Evolutionary conservation across 2,329 filamentous ascomycete genomes (phyloP).

Genomic region (Juglanconis juglandina): DNA sequence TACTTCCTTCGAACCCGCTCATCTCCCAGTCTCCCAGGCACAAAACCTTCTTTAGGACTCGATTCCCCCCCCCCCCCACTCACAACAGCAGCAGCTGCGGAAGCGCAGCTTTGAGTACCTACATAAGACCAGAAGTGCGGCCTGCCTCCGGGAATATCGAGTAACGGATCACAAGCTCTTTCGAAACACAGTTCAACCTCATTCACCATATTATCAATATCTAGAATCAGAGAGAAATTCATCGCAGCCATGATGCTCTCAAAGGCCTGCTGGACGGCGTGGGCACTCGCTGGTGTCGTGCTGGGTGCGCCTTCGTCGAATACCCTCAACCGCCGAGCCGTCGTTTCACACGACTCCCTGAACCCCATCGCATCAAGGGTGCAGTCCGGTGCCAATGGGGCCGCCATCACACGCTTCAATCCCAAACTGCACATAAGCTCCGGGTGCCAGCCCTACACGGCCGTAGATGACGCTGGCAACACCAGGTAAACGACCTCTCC

Average conservation of each 20-base stretch:
- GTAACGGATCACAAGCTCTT: too few species aligned
- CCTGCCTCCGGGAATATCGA: too few species aligned
- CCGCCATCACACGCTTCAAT: slow-evolving; percentile 19
- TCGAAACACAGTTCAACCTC: not conserved
- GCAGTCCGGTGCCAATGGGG: slow-evolving; percentile 15
- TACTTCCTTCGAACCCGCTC: too few species aligned
- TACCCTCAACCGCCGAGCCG: not conserved
- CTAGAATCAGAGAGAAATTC: not conserved
- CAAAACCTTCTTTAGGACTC: too few species aligned
- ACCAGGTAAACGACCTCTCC: slow-evolving; percentile 4
- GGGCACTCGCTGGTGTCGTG: not conserved
- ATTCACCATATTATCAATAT: not conserved
- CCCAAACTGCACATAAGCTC: slow-evolving; percentile 24
- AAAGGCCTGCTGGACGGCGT: not conserved
- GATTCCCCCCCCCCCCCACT: too few species aligned
- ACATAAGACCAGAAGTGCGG: too few species aligned
- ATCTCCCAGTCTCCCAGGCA: too few species aligned
- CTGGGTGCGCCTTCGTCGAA: slow-evolving; percentile 1
- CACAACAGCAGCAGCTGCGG: too few species aligned
- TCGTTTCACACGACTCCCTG: slow-evolving; percentile 6
- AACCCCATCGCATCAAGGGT: slow-evolving; percentile 20
- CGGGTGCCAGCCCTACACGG: slow-evolving; percentile 24
- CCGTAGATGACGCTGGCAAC: slow-evolving; percentile 20
- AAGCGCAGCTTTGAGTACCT: too few species aligned
- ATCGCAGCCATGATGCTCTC: not conserved